phyloP scores from a whole-genome alignment of 371 early-diverging fungal species.

The Rhizomucor pusillus region DNA sequence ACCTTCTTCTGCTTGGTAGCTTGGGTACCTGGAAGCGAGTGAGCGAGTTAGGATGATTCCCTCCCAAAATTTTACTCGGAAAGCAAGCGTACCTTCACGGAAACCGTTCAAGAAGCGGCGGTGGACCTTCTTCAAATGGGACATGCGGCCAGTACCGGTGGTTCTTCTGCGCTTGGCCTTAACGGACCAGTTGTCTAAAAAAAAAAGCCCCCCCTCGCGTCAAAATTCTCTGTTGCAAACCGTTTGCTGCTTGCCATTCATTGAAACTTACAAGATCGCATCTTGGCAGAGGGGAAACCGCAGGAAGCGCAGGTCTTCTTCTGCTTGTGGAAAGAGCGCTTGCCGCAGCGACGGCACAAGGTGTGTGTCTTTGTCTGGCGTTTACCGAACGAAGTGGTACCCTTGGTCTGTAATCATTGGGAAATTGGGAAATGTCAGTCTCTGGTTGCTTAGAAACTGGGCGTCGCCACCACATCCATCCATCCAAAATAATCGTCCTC shows the following conservation, averaged over 20 bases:
- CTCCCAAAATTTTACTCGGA: constrained; percentile 1
- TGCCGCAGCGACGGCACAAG: constrained; percentile 98
- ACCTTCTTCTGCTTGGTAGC: constrained; percentile 8
- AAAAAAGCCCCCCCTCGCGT: background rate
- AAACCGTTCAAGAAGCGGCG: constrained; percentile 98
- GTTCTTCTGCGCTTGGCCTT: constrained; percentile 98
- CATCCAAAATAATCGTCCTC: background rate
- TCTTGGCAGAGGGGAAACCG: constrained; percentile 99
- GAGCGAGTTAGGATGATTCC: background rate
- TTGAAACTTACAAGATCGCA: constrained; percentile 82
- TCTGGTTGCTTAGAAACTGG: background rate
- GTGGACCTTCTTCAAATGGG: constrained; percentile 91
- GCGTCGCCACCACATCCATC: background rate
- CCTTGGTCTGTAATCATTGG: constrained; percentile 82
- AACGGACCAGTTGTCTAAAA: constrained; percentile 87
- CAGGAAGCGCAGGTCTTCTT: constrained; percentile 99
- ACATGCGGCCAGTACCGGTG: constrained; percentile 99
- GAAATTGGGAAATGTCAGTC: background rate
- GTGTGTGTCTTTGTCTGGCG: constrained; percentile 99
- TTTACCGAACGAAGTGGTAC: constrained; percentile 99
- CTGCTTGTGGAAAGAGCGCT: constrained; percentile 99
- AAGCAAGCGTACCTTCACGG: constrained; percentile 74
- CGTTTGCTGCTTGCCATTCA: background rate
- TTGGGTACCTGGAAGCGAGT: constrained; percentile 4
- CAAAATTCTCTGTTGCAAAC: background rate